Evolutionary conservation across 495 filamentous ascomycete genomes (phyloP), one percentile per base, ranked within the genome.

Genomic region (Xylaria scruposa): DNA sequence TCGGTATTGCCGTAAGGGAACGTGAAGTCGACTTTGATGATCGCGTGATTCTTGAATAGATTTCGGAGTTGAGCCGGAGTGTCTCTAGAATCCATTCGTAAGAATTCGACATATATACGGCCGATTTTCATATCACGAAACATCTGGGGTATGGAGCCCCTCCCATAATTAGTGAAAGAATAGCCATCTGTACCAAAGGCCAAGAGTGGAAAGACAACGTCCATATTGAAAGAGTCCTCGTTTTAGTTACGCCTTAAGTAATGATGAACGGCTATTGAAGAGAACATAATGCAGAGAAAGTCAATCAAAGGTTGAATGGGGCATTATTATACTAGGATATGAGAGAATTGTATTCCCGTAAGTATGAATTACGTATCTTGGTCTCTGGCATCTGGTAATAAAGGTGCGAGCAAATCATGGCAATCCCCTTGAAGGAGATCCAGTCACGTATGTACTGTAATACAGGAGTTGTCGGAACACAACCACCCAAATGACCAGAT

Each of bases 71-170:
- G n/a, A 5, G 38, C 21, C 13, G 36, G 38, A 1, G 36, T 44
- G 21, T 29, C 17, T 3, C 4, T 21, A 38, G 31, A 38, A 38
- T 33, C 33, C 1, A 38, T 0, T 40, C 60, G 60, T 44, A 63
- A 33, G 38, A 63, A 44, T 12, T 63, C 60, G 60, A 63, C 38
- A 29, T 63, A 63, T 10, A 63, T 6, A 13, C 21, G 44, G 60
- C 60, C 38, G 36, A 63, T 24, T 29, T 1, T 9, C 38, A 26
- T 40, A 0, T 44, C 9, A 10, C 60, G 60, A 44, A 63, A 44
- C 36, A 24, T 7, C 5, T 63, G 10, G 36, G 60, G 60, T 63
- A 63, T 44, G 5, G n/a, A 40, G 5, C 6, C 9, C 13, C 9
- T 24, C 4, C 38, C 60, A 19, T 44, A 3, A 3, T 8, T 2